Evolutionary conservation across 768 basidiomycete genomes (phyloP).

Genomic region (Gautieria morchelliformis): DNA sequence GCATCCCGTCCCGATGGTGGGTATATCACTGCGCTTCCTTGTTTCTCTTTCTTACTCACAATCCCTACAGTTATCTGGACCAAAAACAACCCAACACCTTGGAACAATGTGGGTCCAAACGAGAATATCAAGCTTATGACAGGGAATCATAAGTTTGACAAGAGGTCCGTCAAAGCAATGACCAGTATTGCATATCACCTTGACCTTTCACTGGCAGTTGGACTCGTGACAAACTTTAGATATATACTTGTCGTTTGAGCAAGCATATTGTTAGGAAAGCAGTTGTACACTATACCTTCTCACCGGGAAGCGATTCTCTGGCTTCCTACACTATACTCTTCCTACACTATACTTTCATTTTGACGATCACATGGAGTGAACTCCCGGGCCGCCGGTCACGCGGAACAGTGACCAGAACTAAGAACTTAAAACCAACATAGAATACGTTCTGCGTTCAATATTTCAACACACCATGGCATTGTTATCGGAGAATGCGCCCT

Average conservation of each 20-base stretch:
- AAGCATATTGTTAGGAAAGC: not conserved
- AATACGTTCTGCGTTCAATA: too few relatives aligned
- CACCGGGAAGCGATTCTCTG: not conserved
- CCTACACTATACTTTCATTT: too few relatives aligned
- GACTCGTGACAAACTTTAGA: constrained; percentile 64
- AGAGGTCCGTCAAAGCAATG: constrained; percentile 39
- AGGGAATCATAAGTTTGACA: constrained; percentile 67
- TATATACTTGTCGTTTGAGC: constrained; percentile 1
- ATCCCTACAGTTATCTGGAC: constrained; percentile 47
- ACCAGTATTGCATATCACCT: constrained; percentile 1
- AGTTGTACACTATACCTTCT: not conserved
- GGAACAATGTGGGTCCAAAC: constrained; percentile 69
- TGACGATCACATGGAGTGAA: too few relatives aligned
- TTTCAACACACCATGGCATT: not conserved
- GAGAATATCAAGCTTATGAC: constrained; percentile 64
- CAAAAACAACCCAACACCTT: constrained; percentile 75
- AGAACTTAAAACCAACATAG: too few relatives aligned
- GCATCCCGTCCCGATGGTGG: constrained; percentile 38
- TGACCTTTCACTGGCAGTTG: constrained; percentile 37
- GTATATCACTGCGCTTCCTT: constrained; percentile 6
- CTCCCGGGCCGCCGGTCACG: too few relatives aligned
- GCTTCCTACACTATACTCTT: too few relatives aligned
- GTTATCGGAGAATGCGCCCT: not conserved
- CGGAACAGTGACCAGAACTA: too few relatives aligned
- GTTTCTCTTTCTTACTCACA: not conserved